A percentile compares a stretch with the other conserved stretches of the same genome.
phyloP scores from a whole-genome alignment of 2,329 filamentous ascomycete genomes.

The Epichloe aotearoae region DNA sequence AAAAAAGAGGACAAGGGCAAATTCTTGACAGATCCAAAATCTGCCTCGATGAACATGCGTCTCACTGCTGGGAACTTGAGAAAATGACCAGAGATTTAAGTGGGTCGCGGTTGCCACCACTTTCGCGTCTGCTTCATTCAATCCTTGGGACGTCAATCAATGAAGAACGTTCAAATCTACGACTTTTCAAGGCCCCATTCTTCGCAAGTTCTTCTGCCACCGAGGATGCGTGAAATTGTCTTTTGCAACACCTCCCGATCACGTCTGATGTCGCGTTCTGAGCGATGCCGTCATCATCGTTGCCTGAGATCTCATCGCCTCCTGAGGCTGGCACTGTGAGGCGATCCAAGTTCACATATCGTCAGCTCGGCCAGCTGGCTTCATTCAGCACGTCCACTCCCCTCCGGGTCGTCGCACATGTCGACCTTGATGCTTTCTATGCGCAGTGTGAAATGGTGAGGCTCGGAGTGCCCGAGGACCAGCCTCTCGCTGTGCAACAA shows the following conservation, averaged over 20 bases:
- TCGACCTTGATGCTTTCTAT: constrained; percentile 97
- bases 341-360: constrained; percentile 70
- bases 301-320: constrained; percentile 15
- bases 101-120: neutral
- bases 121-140: neutral
- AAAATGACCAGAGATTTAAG: neutral
- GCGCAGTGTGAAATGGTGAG: constrained; percentile 92
- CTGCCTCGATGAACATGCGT: neutral
- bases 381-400: constrained; percentile 60
- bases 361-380: constrained; percentile 64
- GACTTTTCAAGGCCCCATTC: neutral
- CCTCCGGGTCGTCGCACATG: constrained; percentile 75
- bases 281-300: constrained; percentile 3
- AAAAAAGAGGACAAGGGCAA: neutral
- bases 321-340: constrained; percentile 13
- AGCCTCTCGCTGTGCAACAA: constrained; percentile 85
- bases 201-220: neutral
- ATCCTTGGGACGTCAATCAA: neutral
- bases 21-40: neutral
- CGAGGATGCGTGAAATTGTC: neutral
- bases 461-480: constrained; percentile 57
- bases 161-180: neutral
- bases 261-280: neutral
- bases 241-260: neutral
- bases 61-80: neutral